A percentile compares a stretch with the other conserved stretches of the same genome.
Evolutionary conservation across 148 eudicot species (phyloP).

Genomic region (Heliamphora exappendiculata): DNA sequence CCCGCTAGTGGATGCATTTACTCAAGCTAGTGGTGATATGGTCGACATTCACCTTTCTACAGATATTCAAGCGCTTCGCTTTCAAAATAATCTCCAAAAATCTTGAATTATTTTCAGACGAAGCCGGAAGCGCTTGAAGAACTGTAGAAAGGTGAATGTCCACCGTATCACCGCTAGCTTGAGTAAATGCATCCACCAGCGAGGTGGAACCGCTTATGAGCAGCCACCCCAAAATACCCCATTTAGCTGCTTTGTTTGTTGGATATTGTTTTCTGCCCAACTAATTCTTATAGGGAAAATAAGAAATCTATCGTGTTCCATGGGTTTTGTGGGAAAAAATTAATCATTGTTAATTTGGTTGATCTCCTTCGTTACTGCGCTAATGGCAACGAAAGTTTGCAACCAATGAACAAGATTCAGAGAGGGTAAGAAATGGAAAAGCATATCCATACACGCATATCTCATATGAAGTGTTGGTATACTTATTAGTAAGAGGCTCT

Average conservation of each 20-base stretch:
- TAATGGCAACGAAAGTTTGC: conserved; percentile 32
- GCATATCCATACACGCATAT: too few relatives aligned
- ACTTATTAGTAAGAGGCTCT: conserved; percentile 32
- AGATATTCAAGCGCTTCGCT: conserved; percentile 28
- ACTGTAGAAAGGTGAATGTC: neutral
- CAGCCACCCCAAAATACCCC: neutral
- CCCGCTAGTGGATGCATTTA: conserved; percentile 33
- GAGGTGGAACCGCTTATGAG: neutral
- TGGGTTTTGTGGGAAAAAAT: conserved; percentile 26
- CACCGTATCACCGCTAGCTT: neutral
- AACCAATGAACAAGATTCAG: neutral
- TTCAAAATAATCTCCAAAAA: conserved; percentile 26
- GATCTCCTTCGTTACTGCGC: conserved; percentile 35
- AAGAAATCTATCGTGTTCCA: neutral
- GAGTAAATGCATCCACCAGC: neutral
- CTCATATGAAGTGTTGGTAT: too few relatives aligned
- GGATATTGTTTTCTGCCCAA: neutral
- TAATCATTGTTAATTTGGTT: conserved; percentile 22
- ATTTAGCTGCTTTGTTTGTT: neutral
- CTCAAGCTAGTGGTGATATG: conserved; percentile 40
- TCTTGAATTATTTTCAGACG: too few relatives aligned
- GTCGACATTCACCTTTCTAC: conserved; percentile 32
- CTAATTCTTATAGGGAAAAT: too few relatives aligned
- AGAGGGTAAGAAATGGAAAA: conserved; percentile 33
- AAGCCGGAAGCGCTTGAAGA: neutral